Conservation (phyloP, 768 basidiomycete species). For the Hericium erinaceus region DNA sequence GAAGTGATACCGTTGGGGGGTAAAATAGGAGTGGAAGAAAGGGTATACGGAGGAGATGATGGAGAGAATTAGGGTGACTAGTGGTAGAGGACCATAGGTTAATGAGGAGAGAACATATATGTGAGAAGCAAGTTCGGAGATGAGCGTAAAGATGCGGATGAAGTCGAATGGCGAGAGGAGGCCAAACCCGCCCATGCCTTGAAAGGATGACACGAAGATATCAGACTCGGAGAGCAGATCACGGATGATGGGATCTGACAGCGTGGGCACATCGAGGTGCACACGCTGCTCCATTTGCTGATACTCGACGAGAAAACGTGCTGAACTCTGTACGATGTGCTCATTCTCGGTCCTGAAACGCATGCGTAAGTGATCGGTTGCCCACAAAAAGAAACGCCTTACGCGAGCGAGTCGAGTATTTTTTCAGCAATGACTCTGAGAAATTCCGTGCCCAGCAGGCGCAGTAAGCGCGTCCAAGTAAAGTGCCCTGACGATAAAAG, state of each 20-base stretch:
- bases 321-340: conserved; percentile 61
- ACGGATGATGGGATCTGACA: conserved; percentile 61
- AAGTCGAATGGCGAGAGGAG: conserved; percentile 75
- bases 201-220: conserved; percentile 75
- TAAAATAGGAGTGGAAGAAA: conserved; percentile 46
- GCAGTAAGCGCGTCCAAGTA: conserved; percentile 55
- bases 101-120: conserved; percentile 59
- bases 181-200: conserved; percentile 63
- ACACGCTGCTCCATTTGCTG: conserved; percentile 72
- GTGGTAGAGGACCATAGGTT: conserved; percentile 42
- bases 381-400: conserved; percentile 23
- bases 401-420: conserved; percentile 65
- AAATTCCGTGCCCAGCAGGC: conserved; percentile 53
- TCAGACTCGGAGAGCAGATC: conserved; percentile 84
- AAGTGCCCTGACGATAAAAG: conserved; percentile 63
- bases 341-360: conserved; percentile 56
- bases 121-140: conserved; percentile 67
- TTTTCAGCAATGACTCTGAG: conserved; percentile 55
- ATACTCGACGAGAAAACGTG: conserved; percentile 67
- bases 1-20: conserved; percentile 34
- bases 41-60: conserved; percentile 54
- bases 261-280: conserved; percentile 68
- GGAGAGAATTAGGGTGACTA: conserved; percentile 51
- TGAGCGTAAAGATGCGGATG: conserved; percentile 59
- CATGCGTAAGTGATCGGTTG: conserved; percentile 1